Base-by-base conservation (phyloP, 1,139 yeast species). In the Debaryomyces subglobosus region DNA sequence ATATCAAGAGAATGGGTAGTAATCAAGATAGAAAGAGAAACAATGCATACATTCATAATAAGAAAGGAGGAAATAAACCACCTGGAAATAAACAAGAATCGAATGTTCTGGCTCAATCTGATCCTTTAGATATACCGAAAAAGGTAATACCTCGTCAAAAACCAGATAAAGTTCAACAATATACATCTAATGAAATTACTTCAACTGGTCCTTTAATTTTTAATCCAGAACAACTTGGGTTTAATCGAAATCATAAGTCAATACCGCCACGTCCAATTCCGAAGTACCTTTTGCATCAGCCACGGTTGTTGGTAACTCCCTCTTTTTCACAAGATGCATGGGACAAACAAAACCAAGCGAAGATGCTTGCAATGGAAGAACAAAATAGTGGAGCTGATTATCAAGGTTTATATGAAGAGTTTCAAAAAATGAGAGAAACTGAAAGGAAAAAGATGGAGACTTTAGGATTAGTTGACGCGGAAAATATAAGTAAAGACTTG, bases 391-490 rank as follows among this genome's bases (percentile, higher is more conserved):
- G 77, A 0, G 55, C 54, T 37, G 81, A 77, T 54, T 67, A 55
- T 46, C 81, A 74, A 53, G 79, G 79, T 1, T 54, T 75, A 13
- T 77, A 76, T 51, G 81, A 77, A 53, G 76, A 71, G 46, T 78
- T 89, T 49, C 95, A 86, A 60, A 79, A 74, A 49, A 78, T 89
- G 83, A 77, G 97, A 51, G 95, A 88, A 36, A 65, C 64, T 6
- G 99, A 94, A 67, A 72, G 99, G 51, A 71, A 71, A 46, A 78
- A 83, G 51, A 92, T 94, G 97, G 97, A 92, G 60, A 67, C 72
- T 1, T 71, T 84, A 46, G 96, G 96, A 0, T 71, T 91, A 10
- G 97, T 95, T 2, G 99, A 95, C 65, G 88, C 86, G 37, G 96
- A 91, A 56, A 91, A 90, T 56, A 83, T 82, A 1, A 82, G 91